phyloP scores from a whole-genome alignment of 129 eudicot species.

The Smallanthus sonchifolius region DNA sequence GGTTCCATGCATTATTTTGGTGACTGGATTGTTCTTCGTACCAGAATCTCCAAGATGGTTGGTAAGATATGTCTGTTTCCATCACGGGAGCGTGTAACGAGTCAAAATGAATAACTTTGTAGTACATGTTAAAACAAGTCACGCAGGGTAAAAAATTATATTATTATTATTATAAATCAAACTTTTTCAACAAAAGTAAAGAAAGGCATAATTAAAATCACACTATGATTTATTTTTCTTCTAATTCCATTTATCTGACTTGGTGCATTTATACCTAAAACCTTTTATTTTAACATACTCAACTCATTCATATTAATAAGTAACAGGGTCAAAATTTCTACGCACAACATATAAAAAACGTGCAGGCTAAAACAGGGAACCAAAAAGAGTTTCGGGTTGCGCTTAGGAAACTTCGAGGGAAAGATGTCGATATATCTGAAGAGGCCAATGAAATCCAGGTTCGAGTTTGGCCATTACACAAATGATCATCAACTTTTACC shows the following conservation, averaged over 20 bases:
- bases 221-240: no score
- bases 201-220: no score
- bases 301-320: no score
- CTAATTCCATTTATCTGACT: no score
- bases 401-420: constrained; percentile 50
- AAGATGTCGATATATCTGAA: constrained; percentile 43
- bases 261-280: no score
- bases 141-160: no score
- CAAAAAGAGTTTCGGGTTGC: constrained; percentile 39
- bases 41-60: constrained; percentile 82
- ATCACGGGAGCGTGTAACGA: no score
- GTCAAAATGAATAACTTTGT: neutral
- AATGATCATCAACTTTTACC: neutral
- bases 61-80: constrained; percentile 32
- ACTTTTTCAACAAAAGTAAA: no score
- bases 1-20: constrained; percentile 35
- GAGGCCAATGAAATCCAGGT: constrained; percentile 64
- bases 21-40: constrained; percentile 45
- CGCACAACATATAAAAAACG: neutral
- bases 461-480: neutral
- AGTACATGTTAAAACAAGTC: no score
- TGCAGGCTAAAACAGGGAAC: constrained; percentile 59
- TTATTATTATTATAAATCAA: no score
- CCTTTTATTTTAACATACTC: neutral
- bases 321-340: neutral